Conservation (phyloP, 352 stramenopile genomes). For the Pythium apleroticum region DNA sequence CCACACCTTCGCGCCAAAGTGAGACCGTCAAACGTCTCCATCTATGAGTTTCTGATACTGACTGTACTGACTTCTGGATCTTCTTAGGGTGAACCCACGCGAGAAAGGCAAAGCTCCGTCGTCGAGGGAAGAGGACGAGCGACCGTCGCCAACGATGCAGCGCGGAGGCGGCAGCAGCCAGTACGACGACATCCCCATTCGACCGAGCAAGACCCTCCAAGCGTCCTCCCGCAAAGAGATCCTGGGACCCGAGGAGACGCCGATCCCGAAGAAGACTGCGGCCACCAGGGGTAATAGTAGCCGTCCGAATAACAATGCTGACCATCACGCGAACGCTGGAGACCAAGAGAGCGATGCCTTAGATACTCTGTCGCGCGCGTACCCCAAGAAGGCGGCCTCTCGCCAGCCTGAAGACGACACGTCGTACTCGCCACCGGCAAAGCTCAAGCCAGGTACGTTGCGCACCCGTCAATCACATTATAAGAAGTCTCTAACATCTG, state of each 20-base stretch:
- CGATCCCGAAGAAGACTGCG: conserved; percentile 21
- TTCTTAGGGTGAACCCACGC: conserved; percentile 49
- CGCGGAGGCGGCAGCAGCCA: conserved; percentile 16
- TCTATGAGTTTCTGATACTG: neutral
- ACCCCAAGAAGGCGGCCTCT: conserved; percentile 45
- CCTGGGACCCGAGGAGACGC: conserved; percentile 26
- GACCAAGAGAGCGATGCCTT: conserved; percentile 45
- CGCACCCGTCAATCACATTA: neutral
- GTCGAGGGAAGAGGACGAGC: conserved; percentile 57
- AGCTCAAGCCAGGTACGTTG: conserved; percentile 50
- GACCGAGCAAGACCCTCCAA: conserved; percentile 35
- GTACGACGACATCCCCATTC: conserved; percentile 47
- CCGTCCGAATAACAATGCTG: conserved; percentile 53
- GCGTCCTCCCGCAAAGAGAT: conserved; percentile 28
- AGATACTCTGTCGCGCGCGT: conserved; percentile 64
- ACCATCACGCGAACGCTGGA: conserved; percentile 34
- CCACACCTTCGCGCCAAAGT: conserved; percentile 82
- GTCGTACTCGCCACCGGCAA: conserved; percentile 25
- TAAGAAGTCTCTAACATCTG: neutral
- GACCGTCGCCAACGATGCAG: conserved; percentile 18
- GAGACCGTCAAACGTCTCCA: neutral
- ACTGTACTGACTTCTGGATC: neutral
- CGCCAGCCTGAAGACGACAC: conserved; percentile 24
- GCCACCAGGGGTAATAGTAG: conserved; percentile 26
- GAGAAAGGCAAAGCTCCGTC: conserved; percentile 30